These are phyloP conservation scores for Penicillium verhagenii DNA, from an alignment of 495 filamentous ascomycete genomes.

Conservation along the genomic window DNA sequence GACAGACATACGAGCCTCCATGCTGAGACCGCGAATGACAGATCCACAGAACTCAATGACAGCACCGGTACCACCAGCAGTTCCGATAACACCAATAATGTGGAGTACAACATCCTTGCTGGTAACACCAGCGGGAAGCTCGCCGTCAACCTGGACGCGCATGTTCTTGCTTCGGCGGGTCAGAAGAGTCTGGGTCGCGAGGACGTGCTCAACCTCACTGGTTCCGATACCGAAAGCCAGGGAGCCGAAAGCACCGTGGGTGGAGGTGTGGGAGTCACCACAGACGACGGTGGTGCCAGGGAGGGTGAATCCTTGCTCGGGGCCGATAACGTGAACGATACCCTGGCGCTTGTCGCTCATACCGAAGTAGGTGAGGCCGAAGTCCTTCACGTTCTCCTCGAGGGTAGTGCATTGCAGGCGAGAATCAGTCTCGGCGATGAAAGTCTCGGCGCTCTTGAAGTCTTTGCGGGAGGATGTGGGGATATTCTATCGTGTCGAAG, in stretches of 20 bases:
- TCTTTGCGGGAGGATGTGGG: conserved; percentile 85
- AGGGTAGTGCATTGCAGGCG: conserved; percentile 91
- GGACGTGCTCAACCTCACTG: conserved; percentile 96
- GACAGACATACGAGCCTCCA: conserved; percentile 98
- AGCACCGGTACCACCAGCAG: conserved; percentile 88
- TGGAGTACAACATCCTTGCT: conserved; percentile 96
- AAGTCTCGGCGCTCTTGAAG: conserved; percentile 79
- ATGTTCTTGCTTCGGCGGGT: conserved; percentile 97
- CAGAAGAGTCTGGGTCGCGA: conserved; percentile 93
- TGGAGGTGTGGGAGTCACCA: conserved; percentile 96
- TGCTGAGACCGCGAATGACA: conserved; percentile 83
- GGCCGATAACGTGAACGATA: conserved; percentile 98
- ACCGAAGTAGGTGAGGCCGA: conserved; percentile 95
- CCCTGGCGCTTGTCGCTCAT: conserved; percentile 95
- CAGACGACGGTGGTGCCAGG: conserved; percentile 97
- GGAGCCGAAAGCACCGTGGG: conserved; percentile 93
- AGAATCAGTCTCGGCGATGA: conserved; percentile 93
- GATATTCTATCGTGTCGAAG: conserved; percentile 63
- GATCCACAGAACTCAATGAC: conserved; percentile 98
- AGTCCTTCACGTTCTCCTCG: conserved; percentile 95
- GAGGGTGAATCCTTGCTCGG: conserved; percentile 97
- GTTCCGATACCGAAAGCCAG: conserved; percentile 98
- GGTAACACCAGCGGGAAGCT: conserved; percentile 86
- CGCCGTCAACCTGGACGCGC: conserved; percentile 91
- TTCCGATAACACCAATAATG: conserved; percentile 91